Percentiles rank a stretch among this genome's conserved stretches.
phyloP scores from a whole-genome alignment of 176 grass and related monocot species.

The Oropetium thomaeum region DNA sequence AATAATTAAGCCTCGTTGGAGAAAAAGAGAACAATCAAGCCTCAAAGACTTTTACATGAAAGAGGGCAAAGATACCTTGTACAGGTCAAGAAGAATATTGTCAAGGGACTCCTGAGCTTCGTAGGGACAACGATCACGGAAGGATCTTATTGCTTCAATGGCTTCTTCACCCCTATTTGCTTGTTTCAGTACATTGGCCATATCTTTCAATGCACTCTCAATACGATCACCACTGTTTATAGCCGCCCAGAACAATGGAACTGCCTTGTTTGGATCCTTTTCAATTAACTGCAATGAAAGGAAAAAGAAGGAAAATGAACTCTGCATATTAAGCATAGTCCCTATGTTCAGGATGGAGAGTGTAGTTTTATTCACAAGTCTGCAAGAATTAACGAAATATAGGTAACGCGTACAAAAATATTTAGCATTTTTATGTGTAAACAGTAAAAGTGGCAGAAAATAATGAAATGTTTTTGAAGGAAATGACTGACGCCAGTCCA shows the following conservation, averaged over 20 bases:
- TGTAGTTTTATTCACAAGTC: background rate
- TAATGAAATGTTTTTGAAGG: background rate
- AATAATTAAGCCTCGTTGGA: too few relatives aligned
- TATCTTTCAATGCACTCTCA: slow-evolving; percentile 75
- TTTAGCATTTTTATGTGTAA: background rate
- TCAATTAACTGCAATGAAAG: slow-evolving; percentile 51
- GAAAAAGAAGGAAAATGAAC: slow-evolving; percentile 6
- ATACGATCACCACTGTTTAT: slow-evolving; percentile 75
- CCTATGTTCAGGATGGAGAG: slow-evolving; percentile 2
- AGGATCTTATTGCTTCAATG: slow-evolving; percentile 68
- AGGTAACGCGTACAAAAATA: background rate
- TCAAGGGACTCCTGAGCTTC: slow-evolving; percentile 63
- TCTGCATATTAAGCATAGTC: slow-evolving; percentile 4
- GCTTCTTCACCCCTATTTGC: slow-evolving; percentile 68
- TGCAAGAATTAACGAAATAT: slow-evolving; percentile 13
- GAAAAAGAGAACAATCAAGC: too few relatives aligned
- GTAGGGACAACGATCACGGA: slow-evolving; percentile 47
- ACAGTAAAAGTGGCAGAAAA: background rate
- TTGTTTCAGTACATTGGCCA: slow-evolving; percentile 69
- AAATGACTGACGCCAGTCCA: background rate
- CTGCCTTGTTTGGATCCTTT: slow-evolving; percentile 70
- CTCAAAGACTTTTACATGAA: background rate
- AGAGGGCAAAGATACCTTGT: slow-evolving; percentile 48
- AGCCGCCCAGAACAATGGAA: slow-evolving; percentile 72
- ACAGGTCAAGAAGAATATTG: slow-evolving; percentile 62